These are phyloP conservation scores for Venturia aucupariae DNA, from an alignment of 2,329 filamentous ascomycete genomes.

Conservation along the genomic window DNA sequence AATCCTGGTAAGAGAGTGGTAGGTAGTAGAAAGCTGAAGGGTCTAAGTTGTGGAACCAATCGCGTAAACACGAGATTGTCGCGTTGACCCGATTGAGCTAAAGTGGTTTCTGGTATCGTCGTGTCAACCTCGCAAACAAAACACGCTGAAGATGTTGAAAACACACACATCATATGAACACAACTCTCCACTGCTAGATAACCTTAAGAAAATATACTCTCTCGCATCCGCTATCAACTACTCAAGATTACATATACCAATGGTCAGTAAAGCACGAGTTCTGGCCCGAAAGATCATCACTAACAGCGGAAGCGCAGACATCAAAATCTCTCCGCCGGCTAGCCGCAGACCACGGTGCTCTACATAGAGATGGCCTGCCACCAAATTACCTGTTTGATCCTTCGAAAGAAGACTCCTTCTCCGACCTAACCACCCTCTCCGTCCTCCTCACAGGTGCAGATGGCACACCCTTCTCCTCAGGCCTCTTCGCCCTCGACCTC, in stretches of 20 bases:
- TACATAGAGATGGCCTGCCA: slow-evolving; percentile 47
- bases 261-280: not conserved
- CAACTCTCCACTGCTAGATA: not conserved
- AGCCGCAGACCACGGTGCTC: slow-evolving; percentile 48
- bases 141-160: not conserved
- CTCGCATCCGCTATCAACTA: not conserved
- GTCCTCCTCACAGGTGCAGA: slow-evolving; percentile 50
- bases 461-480: slow-evolving; percentile 50
- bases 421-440: slow-evolving; percentile 49
- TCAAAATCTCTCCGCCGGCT: slow-evolving; percentile 47
- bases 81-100: not conserved
- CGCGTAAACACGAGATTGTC: not conserved
- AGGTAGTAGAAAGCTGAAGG: too few species aligned
- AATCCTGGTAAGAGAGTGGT: too few species aligned
- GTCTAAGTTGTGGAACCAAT: too few species aligned
- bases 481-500: slow-evolving; percentile 51
- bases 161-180: not conserved
- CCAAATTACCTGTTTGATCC: slow-evolving; percentile 53
- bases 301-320: slow-evolving; percentile 27
- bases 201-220: not conserved
- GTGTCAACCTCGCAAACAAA: not conserved
- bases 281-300: not conserved
- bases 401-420: slow-evolving; percentile 22
- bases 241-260: not conserved
- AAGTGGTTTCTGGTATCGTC: slow-evolving; percentile 1